Conservation (phyloP, 148 eudicot genomes). For the Amaranthus hypochondriacus region DNA sequence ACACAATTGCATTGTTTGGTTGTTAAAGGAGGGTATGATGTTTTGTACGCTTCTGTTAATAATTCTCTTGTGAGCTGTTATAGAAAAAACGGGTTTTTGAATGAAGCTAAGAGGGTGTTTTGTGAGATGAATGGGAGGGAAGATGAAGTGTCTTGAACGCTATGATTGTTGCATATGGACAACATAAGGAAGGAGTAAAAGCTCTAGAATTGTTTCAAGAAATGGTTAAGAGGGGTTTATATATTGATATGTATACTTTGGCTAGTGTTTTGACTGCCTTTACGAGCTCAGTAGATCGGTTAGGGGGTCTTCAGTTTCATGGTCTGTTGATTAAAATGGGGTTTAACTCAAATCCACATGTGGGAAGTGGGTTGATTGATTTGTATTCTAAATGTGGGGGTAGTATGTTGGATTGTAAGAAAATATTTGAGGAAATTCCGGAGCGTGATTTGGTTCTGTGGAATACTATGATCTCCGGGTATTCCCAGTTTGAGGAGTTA, state of each 20-base stretch:
- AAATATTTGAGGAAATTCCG: conserved; percentile 50
- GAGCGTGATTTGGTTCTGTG: conserved; percentile 72
- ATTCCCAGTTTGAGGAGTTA: conserved; percentile 52
- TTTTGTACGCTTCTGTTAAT: conserved; percentile 48
- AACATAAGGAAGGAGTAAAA: conserved; percentile 44
- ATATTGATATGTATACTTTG: conserved; percentile 69
- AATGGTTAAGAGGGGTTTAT: conserved; percentile 45
- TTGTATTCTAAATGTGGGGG: conserved; percentile 60
- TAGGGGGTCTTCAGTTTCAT: conserved; percentile 77
- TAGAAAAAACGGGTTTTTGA: conserved; percentile 52
- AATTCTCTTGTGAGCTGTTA: conserved; percentile 59
- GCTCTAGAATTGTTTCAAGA: conserved; percentile 60
- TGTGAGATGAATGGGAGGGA: conserved; percentile 38
- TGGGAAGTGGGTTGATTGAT: conserved; percentile 78
- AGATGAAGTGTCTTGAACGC: conserved; percentile 83
- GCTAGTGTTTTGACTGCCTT: conserved; percentile 84
- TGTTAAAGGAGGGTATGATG: conserved; percentile 54
- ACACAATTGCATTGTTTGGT: conserved; percentile 51
- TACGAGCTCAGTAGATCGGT: conserved; percentile 52
- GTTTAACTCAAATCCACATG: conserved; percentile 53
- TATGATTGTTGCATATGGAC: conserved; percentile 73
- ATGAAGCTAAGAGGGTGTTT: conserved; percentile 50
- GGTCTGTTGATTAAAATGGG: conserved; percentile 61
- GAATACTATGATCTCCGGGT: conserved; percentile 82
- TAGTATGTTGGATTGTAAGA: conserved; percentile 40